Percentiles rank a stretch among this genome's conserved stretches.
Conservation (phyloP, 2,329 filamentous ascomycete species). For the Aureobasidium sp. region DNA sequence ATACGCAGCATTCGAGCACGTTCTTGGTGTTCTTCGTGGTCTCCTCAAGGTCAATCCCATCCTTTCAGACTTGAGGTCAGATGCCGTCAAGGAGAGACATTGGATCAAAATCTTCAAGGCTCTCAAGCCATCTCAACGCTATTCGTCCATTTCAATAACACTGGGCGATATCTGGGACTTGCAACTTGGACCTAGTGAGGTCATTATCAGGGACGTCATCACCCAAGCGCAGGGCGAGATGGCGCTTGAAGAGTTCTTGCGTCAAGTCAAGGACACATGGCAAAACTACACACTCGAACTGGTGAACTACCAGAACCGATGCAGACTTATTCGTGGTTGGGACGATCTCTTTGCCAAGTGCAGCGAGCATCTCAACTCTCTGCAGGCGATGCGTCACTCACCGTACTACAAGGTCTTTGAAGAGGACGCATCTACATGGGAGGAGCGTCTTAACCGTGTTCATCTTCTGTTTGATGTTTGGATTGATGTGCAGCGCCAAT, state of each 20-base stretch:
- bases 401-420: constrained; percentile 99
- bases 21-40: constrained; percentile 82
- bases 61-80: constrained; percentile 85
- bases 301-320: constrained; percentile 97
- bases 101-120: constrained; percentile 98
- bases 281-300: constrained; percentile 90
- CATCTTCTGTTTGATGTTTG: constrained; percentile 98
- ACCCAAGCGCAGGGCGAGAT: constrained; percentile 95
- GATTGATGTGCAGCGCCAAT: constrained; percentile 99
- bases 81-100: constrained; percentile 91
- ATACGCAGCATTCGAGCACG: constrained; percentile 98
- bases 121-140: constrained; percentile 84
- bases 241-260: constrained; percentile 95
- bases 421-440: constrained; percentile 92
- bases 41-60: constrained; percentile 86
- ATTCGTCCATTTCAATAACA: constrained; percentile 89
- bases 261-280: constrained; percentile 94
- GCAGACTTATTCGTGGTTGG: constrained; percentile 92
- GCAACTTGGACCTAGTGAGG: constrained; percentile 79
- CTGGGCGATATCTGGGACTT: constrained; percentile 99
- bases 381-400: constrained; percentile 98
- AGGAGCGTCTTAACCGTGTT: constrained; percentile 94
- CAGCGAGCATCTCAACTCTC: constrained; percentile 92
- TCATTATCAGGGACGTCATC: constrained; percentile 86
- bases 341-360: constrained; percentile 98